Percentiles rank a stretch among this genome's conserved stretches.
Conservation (phyloP, 2,329 filamentous ascomycete genomes). For the Colletotrichum sp. region DNA sequence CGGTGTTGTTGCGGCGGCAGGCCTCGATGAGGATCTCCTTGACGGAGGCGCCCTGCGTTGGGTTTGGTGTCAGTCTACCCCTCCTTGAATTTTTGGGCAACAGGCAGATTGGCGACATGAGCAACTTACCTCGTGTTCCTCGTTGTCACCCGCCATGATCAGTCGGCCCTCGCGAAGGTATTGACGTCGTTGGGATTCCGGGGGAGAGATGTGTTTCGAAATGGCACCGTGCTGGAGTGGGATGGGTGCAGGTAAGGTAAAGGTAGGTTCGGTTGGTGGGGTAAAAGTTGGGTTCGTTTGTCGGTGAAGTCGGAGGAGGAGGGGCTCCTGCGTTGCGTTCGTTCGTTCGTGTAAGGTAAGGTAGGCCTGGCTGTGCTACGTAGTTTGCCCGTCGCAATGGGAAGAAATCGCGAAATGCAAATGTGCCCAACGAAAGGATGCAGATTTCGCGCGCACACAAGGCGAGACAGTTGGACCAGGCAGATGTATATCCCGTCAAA, state of each 20-base stretch:
- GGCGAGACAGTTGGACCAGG: not conserved
- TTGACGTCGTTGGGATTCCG: not conserved
- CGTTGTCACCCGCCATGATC: slow-evolving; percentile 31
- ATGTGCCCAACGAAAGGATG: not conserved
- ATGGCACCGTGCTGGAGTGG: not conserved
- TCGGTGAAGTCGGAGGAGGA: not conserved
- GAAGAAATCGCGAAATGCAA: not conserved
- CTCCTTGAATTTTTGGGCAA: not conserved
- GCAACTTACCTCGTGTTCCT: slow-evolving; percentile 40
- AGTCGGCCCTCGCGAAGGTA: not conserved
- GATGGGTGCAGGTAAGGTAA: not conserved
- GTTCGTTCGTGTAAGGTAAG: not conserved
- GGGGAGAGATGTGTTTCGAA: not conserved
- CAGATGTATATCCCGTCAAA: not conserved
- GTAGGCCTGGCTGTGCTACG: not conserved
- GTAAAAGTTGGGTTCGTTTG: not conserved
- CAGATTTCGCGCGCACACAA: not conserved
- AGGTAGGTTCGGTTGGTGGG: not conserved
- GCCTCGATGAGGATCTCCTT: slow-evolving; percentile 90
- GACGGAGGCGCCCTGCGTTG: slow-evolving; percentile 76
- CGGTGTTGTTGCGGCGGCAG: slow-evolving; percentile 89
- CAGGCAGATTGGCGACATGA: not conserved
- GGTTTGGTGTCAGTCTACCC: not conserved
- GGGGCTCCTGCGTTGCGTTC: not conserved
- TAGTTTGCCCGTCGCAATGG: not conserved